These are phyloP conservation scores for Clarireedia paspali DNA, from an alignment of 2,329 filamentous ascomycete genomes.

Conservation along the genomic window DNA sequence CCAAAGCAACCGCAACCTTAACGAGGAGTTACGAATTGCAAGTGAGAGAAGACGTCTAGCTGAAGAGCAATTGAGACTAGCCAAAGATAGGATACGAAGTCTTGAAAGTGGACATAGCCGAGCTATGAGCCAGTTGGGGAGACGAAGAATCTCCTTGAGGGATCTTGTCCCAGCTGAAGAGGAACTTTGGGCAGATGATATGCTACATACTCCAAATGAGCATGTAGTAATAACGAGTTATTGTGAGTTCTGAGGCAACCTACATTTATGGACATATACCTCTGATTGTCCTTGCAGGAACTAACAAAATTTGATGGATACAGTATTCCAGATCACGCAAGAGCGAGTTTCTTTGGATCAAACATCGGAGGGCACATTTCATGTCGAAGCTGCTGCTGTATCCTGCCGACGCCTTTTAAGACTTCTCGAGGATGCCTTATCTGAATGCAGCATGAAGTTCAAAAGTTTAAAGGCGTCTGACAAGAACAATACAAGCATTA, in stretches of 20 bases:
- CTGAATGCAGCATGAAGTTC: background rate
- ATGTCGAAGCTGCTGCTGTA: background rate
- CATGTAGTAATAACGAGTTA: background rate
- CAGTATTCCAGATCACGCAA: background rate
- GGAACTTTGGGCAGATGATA: background rate
- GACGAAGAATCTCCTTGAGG: background rate
- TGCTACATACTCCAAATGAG: background rate
- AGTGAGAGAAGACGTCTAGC: too few species aligned
- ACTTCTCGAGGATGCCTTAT: background rate
- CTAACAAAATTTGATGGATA: background rate
- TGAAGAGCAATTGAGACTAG: too few species aligned
- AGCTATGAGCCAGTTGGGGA: background rate
- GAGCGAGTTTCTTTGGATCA: background rate
- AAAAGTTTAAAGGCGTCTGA: background rate
- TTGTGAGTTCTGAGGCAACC: background rate
- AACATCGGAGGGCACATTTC: background rate
- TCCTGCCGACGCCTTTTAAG: background rate
- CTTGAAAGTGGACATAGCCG: background rate
- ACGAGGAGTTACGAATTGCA: background rate
- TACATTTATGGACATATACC: background rate
- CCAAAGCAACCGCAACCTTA: background rate
- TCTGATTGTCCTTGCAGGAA: background rate
- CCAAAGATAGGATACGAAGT: too few species aligned
- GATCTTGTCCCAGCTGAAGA: background rate
- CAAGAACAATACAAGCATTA: background rate